Conservation (phyloP, 176 grass and related monocot genomes). For the Otatea glauca region DNA sequence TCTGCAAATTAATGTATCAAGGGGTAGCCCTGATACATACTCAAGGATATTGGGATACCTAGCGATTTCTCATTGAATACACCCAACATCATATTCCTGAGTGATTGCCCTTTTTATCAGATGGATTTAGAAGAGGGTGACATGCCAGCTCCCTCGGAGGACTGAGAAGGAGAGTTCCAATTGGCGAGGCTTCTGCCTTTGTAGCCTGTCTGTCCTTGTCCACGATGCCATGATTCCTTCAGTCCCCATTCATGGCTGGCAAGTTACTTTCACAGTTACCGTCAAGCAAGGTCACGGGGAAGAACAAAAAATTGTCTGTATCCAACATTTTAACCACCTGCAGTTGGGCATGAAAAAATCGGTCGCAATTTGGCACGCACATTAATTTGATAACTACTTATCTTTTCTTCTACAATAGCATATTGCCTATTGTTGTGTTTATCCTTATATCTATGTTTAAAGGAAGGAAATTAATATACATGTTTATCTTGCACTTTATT, state of each 20-base stretch:
- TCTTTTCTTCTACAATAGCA: background rate
- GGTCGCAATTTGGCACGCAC: background rate
- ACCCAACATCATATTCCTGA: background rate
- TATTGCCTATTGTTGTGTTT: background rate
- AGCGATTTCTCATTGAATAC: background rate
- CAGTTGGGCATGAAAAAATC: too few relatives aligned
- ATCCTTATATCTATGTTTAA: background rate
- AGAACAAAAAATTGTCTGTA: background rate
- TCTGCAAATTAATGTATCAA: background rate
- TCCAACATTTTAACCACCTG: background rate
- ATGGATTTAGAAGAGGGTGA: background rate
- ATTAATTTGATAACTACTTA: background rate
- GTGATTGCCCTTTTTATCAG: background rate
- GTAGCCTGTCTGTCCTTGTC: conserved; percentile 4
- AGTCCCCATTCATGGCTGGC: background rate
- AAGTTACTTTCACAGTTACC: background rate
- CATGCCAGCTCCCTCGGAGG: conserved; percentile 36
- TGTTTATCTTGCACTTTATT: background rate
- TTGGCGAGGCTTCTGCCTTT: background rate
- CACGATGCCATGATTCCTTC: background rate
- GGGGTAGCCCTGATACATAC: background rate
- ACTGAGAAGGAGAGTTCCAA: conserved; percentile 35
- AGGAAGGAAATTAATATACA: background rate
- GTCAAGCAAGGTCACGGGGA: background rate
- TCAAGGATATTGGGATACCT: background rate